phyloP scores from a whole-genome alignment of 176 grass and related monocot genomes.

The Poa annua region DNA sequence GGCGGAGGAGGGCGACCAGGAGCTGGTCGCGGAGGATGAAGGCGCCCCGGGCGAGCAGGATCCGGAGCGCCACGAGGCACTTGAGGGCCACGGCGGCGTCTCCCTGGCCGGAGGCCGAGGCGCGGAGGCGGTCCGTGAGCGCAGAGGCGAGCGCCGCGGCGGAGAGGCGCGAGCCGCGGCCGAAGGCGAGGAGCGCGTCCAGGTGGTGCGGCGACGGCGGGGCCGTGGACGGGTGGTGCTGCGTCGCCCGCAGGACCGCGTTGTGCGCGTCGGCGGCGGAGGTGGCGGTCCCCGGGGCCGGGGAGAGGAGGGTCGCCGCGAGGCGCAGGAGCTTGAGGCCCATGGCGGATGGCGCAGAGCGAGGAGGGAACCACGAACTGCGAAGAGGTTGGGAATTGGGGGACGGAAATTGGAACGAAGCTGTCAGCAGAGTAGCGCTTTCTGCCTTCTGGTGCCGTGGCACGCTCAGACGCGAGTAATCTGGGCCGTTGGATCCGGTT shows the following conservation, averaged over 20 bases:
- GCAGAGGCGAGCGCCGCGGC: constrained; percentile 56
- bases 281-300: not conserved
- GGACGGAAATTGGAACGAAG: not conserved
- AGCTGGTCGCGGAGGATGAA: constrained; percentile 96
- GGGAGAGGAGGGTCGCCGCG: constrained; percentile 56
- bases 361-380: not conserved
- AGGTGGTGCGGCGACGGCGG: constrained; percentile 58
- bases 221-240: constrained; percentile 63
- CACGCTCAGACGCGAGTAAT: not conserved
- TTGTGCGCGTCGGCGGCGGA: constrained; percentile 47
- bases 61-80: constrained; percentile 66
- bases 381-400: constrained; percentile 12
- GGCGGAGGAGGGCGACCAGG: constrained; percentile 53
- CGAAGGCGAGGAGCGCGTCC: constrained; percentile 81
- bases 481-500: constrained; percentile 10
- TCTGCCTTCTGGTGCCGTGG: not conserved
- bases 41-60: constrained; percentile 59
- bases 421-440: not conserved
- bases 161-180: constrained; percentile 74
- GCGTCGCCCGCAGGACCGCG: constrained; percentile 70
- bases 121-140: constrained; percentile 61
- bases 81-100: constrained; percentile 80
- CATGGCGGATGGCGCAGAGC: constrained; percentile 46
- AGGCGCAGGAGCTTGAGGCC: constrained; percentile 64
- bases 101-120: constrained; percentile 43